Conservation (phyloP, 2,329 filamentous ascomycete species). For the Stachybotrys echinatus region DNA sequence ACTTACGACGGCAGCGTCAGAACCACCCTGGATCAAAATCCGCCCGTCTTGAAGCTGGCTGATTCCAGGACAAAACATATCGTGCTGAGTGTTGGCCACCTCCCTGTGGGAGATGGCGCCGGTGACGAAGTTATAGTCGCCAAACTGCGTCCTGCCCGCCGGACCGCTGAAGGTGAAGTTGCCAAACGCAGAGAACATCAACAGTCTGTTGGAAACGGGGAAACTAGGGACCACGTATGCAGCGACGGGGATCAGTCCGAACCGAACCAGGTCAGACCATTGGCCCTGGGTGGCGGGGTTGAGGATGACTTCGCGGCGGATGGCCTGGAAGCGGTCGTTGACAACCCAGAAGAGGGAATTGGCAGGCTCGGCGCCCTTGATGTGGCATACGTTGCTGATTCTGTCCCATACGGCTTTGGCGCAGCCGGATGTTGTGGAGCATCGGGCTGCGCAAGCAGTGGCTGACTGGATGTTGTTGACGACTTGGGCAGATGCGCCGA, state of each 20-base stretch:
- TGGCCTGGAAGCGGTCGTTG: slow-evolving; percentile 10
- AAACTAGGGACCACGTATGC: slow-evolving; percentile 12
- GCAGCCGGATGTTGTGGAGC: not conserved
- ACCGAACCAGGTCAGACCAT: slow-evolving; percentile 12
- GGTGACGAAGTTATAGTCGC: slow-evolving; percentile 4
- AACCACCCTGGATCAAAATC: slow-evolving; percentile 48
- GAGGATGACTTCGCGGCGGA: slow-evolving; percentile 1
- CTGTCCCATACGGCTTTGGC: slow-evolving; percentile 14
- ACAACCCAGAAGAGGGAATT: slow-evolving; percentile 11
- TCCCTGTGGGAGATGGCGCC: slow-evolving; percentile 20
- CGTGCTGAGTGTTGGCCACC: slow-evolving; percentile 37
- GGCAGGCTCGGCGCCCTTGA: slow-evolving; percentile 9
- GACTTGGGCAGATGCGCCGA: not conserved
- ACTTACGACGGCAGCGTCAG: slow-evolving; percentile 40
- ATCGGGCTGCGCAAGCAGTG: not conserved
- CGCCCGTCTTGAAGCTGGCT: slow-evolving; percentile 39
- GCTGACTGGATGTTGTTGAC: not conserved
- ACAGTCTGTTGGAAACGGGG: slow-evolving; percentile 7
- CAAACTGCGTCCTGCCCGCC: slow-evolving; percentile 11
- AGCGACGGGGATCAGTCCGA: slow-evolving; percentile 11
- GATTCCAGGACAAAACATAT: slow-evolving; percentile 54
- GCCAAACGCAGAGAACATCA: slow-evolving; percentile 12
- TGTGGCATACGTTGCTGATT: slow-evolving; percentile 13
- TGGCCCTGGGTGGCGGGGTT: slow-evolving; percentile 4
- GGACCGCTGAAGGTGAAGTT: slow-evolving; percentile 10